phyloP scores from a whole-genome alignment of 352 stramenopile genomes.

The Peronospora tabacina region DNA sequence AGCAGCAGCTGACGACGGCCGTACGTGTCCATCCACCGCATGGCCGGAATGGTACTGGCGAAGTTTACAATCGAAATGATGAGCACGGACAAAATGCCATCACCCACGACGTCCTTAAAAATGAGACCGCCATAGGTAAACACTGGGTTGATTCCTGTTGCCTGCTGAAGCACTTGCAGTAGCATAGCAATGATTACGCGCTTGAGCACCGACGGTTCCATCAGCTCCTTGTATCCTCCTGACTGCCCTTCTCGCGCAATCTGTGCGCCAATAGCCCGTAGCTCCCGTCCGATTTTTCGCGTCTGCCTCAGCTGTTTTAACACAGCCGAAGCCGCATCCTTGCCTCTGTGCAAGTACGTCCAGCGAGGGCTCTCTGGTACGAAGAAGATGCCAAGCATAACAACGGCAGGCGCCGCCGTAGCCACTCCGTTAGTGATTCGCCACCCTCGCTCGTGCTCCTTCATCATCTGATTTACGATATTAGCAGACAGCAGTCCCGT shows the following conservation, averaged over 20 bases:
- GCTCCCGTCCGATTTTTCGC: slow-evolving; percentile 30
- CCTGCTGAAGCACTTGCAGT: slow-evolving; percentile 44
- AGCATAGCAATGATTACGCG: slow-evolving; percentile 39
- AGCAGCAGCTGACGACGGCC: slow-evolving; percentile 37
- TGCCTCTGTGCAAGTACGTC: slow-evolving; percentile 39
- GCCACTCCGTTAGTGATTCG: slow-evolving; percentile 33
- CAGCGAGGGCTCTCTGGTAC: slow-evolving; percentile 50
- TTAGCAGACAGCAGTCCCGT: too few relatives aligned
- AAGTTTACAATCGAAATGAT: slow-evolving; percentile 46
- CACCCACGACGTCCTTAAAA: slow-evolving; percentile 40
- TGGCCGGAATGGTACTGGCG: slow-evolving; percentile 39
- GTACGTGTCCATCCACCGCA: slow-evolving; percentile 36
- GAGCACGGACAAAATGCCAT: slow-evolving; percentile 39
- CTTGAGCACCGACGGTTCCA: slow-evolving; percentile 34
- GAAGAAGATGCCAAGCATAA: slow-evolving; percentile 34
- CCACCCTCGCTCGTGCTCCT: slow-evolving; percentile 26
- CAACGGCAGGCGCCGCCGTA: slow-evolving; percentile 27
- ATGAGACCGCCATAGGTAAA: slow-evolving; percentile 44
- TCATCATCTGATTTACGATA: slow-evolving; percentile 26
- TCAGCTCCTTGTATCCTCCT: slow-evolving; percentile 34
- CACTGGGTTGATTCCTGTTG: slow-evolving; percentile 41
- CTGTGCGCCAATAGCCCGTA: slow-evolving; percentile 41
- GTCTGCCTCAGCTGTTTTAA: slow-evolving; percentile 18
- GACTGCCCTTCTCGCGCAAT: slow-evolving; percentile 31
- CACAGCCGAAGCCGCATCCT: slow-evolving; percentile 26